Evolutionary conservation across 176 grass and related monocot genomes (phyloP), one percentile per base, ranked within the genome.

Genomic region (Cenchrus americanus): DNA sequence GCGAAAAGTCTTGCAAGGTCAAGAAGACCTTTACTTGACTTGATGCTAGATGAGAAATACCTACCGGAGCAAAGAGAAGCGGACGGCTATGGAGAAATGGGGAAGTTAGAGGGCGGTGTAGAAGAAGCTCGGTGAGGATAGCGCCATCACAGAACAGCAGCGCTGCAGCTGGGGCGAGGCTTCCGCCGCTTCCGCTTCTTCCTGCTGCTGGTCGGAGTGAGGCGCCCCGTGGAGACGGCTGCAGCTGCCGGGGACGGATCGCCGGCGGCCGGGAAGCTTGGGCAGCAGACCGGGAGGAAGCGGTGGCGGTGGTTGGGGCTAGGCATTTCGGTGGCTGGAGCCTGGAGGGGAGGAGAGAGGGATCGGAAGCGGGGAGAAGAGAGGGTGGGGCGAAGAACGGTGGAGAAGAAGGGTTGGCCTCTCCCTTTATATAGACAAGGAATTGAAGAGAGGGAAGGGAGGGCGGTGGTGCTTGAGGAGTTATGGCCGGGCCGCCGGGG

Each of bases 1-100:
- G 23, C 2, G 1, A 23, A 88, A 88, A 88, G 86, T 88, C 86
- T 78, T 88, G 86, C 86, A 88, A 88, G 86, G 86, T 88, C 86
- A 88, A 88, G 86, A 88, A 88, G 71, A 77, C 21, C n/a, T 3
- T 24, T 24, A 1, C 2, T 12, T 24, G 3, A 3, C n/a, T 10
- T 55, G 0, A 5, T 0, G 5, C 15, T 37, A 24, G 2, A 23
- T n/a, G 0, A 17, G 6, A 0, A 9, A 0, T 3, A 8, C 2
- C 11, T 0, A 0, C 0, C 0, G 0, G 0, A 2, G 5, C 24
- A 73, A 32, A 18, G 9, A 21, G 50, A 4, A 23, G 14, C 19
- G 44, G 23, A 67, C 18, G 34, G 19, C 0, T 1, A 5, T 0
- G 6, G 12, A 71, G 6, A 21, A 67, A 1, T 0, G 6, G 0